phyloP scores from a whole-genome alignment of 1,284 basidiomycete genomes.

The Chiua sp. region DNA sequence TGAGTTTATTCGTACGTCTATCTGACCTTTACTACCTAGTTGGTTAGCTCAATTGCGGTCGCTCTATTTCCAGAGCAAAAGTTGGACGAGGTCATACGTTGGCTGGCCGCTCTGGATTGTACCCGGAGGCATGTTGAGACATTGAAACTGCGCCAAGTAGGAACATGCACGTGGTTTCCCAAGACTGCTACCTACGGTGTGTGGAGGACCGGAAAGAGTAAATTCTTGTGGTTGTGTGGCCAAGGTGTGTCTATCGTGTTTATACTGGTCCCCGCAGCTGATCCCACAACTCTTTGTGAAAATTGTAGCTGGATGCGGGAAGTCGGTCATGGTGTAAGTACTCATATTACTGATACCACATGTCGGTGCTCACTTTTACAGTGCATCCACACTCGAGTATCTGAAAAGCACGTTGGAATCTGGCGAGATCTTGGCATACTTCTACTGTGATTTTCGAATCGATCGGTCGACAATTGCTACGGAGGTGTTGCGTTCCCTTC shows the following conservation, averaged over 20 bases:
- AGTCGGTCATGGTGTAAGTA: not conserved
- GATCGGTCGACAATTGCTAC: not conserved
- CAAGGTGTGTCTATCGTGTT: not conserved
- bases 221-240: not conserved
- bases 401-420: not conserved
- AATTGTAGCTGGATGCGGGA: not conserved
- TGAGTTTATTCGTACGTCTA: not conserved
- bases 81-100: not conserved
- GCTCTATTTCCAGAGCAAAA: not conserved
- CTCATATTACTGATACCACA: not conserved
- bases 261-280: not conserved
- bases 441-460: conserved; percentile 1
- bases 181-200: not conserved
- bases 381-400: not conserved
- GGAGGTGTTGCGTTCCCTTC: not conserved
- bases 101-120: not conserved
- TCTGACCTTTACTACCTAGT: not conserved
- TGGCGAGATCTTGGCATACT: not conserved
- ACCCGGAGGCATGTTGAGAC: not conserved
- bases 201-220: not conserved
- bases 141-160: not conserved
- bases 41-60: not conserved
- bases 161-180: not conserved
- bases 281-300: not conserved
- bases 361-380: not conserved